These are phyloP conservation scores for Colletotrichum sp. DNA, from an alignment of 2,329 filamentous ascomycete genomes.

Conservation along the genomic window DNA sequence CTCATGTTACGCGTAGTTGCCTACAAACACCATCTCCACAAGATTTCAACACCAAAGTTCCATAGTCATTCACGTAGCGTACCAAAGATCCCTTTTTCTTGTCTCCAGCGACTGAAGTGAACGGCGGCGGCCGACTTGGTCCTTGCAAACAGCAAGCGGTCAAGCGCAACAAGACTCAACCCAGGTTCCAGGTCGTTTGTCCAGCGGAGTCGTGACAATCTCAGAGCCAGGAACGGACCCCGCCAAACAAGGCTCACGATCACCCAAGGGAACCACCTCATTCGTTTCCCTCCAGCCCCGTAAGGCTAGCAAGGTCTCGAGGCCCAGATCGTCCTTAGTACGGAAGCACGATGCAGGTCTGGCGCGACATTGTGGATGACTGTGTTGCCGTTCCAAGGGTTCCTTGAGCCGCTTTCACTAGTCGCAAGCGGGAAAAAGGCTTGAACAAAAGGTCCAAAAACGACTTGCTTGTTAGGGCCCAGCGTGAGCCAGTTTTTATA, in stretches of 20 bases:
- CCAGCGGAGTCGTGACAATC: background rate
- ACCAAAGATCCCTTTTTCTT: no score
- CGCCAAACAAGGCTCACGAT: background rate
- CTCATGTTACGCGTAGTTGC: no score
- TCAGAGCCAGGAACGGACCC: background rate
- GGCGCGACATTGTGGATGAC: background rate
- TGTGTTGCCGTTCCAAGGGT: background rate
- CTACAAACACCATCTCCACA: no score
- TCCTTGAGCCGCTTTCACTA: background rate
- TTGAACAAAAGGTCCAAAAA: background rate
- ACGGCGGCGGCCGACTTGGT: background rate
- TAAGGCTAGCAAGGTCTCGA: background rate
- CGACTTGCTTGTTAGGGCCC: background rate
- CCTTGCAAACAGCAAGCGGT: background rate
- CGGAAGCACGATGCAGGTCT: background rate
- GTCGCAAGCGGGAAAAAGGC: background rate
- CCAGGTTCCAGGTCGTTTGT: no score
- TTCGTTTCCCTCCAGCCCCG: background rate
- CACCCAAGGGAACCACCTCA: background rate
- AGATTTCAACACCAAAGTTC: background rate
- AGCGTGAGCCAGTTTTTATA: background rate
- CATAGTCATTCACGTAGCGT: background rate
- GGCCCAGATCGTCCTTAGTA: background rate
- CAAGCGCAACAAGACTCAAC: background rate
- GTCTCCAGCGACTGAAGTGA: no score